Conservation (phyloP, 768 basidiomycete species). For the Tylopilus cervinicoccineus region DNA sequence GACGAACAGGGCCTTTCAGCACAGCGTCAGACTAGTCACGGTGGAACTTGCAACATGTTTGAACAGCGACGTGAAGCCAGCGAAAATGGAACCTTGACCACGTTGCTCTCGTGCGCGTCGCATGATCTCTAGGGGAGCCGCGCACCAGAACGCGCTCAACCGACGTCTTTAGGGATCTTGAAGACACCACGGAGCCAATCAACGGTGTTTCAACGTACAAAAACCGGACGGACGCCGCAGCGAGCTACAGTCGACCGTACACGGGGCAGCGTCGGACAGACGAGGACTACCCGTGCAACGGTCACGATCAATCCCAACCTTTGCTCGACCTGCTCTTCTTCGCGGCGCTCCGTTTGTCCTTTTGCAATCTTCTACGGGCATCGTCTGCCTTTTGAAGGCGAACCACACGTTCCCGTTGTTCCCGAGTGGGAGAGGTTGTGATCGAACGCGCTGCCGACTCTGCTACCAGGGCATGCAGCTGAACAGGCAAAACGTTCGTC, state of each 20-base stretch:
- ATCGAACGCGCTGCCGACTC: conserved; percentile 23
- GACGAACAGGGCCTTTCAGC: too few relatives aligned
- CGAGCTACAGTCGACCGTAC: too few relatives aligned
- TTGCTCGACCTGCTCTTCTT: conserved; percentile 28
- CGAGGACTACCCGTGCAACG: too few relatives aligned
- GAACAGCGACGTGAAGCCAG: conserved; percentile 13
- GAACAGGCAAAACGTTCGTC: background rate
- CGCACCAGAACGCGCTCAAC: too few relatives aligned
- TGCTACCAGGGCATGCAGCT: conserved; percentile 28
- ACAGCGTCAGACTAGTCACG: conserved; percentile 10
- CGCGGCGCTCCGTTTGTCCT: conserved; percentile 21
- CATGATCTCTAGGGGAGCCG: too few relatives aligned
- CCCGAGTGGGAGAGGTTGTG: conserved; percentile 17
- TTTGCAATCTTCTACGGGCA: conserved; percentile 23
- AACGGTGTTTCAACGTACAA: too few relatives aligned
- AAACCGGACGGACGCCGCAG: too few relatives aligned
- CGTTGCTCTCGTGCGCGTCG: too few relatives aligned
- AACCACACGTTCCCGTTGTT: conserved; percentile 26
- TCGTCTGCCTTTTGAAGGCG: conserved; percentile 19
- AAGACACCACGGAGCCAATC: too few relatives aligned
- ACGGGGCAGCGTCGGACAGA: background rate
- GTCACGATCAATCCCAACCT: conserved; percentile 21
- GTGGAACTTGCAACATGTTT: conserved; percentile 9
- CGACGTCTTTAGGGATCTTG: too few relatives aligned
- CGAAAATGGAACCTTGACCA: too few relatives aligned